Conservation (phyloP, 768 basidiomycete species). For the Rhizopogon roseolus region DNA sequence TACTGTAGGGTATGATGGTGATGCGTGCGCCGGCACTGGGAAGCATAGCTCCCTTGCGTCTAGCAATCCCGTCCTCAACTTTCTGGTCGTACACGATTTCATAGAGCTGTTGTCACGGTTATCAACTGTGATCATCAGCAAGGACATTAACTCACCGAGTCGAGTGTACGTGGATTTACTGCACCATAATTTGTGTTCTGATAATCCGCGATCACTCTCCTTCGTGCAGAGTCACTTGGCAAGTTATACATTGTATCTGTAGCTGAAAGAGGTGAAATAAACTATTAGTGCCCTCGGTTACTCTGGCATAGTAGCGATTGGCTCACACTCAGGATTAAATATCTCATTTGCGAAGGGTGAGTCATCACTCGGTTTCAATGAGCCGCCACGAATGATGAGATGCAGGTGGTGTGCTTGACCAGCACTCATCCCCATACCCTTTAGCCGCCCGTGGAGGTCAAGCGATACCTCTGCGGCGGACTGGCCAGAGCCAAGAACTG, state of each 20-base stretch:
- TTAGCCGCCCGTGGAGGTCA: conserved; percentile 25
- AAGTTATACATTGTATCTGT: conserved; percentile 37
- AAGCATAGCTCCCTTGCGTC: conserved; percentile 21
- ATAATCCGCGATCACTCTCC: conserved; percentile 37
- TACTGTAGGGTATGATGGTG: conserved; percentile 34
- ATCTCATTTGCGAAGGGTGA: background rate
- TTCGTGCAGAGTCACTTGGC: conserved; percentile 25
- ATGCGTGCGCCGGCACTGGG: conserved; percentile 23
- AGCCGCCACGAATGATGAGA: background rate
- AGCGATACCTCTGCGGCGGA: background rate
- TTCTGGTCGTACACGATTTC: conserved; percentile 48
- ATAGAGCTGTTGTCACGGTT: conserved; percentile 32
- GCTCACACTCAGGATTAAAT: background rate
- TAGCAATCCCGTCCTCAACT: conserved; percentile 37
- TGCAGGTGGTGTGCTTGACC: background rate
- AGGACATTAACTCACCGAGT: conserved; percentile 24
- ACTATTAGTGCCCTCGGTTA: background rate
- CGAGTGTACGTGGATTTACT: conserved; percentile 43
- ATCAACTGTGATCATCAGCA: background rate
- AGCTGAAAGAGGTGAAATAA: conserved; percentile 20
- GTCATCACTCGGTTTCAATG: background rate
- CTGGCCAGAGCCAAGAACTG: conserved; percentile 25
- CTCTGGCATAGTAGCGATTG: no score
- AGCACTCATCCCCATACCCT: background rate
- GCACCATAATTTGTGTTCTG: conserved; percentile 50